These are phyloP conservation scores for Talaromyces sp. DNA, from an alignment of 2,329 filamentous ascomycete species.

Conservation along the genomic window DNA sequence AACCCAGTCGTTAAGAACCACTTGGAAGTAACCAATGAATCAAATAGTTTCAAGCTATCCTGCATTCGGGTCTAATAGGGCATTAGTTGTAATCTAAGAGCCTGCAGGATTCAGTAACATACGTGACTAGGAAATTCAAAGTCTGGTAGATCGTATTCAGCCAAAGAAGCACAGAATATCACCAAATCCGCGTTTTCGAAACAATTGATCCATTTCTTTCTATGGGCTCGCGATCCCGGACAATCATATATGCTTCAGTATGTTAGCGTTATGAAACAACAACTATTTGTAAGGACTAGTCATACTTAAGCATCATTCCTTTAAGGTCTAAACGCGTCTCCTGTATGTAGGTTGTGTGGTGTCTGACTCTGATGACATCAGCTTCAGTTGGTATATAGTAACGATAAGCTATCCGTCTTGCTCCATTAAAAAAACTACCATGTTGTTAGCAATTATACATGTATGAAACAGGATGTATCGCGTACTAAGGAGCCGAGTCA, in stretches of 20 bases:
- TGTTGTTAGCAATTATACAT: background rate
- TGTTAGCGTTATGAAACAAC: background rate
- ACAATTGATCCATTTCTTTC: background rate
- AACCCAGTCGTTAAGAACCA: background rate
- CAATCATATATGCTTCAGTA: background rate
- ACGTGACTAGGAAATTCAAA: background rate
- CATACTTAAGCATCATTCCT: background rate
- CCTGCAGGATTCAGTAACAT: background rate
- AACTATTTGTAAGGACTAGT: background rate
- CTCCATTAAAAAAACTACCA: background rate
- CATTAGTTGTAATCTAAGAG: background rate
- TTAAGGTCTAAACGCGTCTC: too few species aligned
- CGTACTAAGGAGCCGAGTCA: constrained; percentile 1
- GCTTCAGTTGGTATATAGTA: background rate
- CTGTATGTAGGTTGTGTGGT: background rate
- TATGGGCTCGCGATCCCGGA: background rate
- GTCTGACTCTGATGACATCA: background rate
- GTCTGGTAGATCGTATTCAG: background rate
- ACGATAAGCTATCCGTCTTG: background rate
- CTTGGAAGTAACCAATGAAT: background rate
- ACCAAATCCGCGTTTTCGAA: background rate
- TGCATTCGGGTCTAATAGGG: background rate
- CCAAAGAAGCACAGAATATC: constrained; percentile 1
- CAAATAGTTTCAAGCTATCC: background rate
- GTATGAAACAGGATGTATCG: background rate